phyloP scores from a whole-genome alignment of 768 basidiomycete species.

The Clavulina sp. region DNA sequence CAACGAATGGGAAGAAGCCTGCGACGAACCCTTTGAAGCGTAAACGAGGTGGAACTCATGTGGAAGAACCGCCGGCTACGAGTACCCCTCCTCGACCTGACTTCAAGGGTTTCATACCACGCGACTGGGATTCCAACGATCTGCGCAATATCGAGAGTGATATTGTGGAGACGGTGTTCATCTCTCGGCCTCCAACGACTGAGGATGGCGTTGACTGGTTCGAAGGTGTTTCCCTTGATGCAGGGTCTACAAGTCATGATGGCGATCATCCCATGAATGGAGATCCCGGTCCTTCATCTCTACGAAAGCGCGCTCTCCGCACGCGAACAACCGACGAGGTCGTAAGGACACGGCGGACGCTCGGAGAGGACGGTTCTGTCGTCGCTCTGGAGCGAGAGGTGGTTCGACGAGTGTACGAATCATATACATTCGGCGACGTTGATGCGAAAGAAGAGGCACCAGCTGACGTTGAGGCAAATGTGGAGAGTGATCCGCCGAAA shows the following conservation, averaged over 20 bases:
- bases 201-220: background rate
- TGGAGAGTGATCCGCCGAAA: background rate
- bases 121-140: conserved; percentile 6
- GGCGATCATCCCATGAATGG: too few species aligned
- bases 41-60: too few species aligned
- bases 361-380: background rate
- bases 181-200: background rate
- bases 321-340: background rate
- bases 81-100: background rate
- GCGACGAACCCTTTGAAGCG: too few species aligned
- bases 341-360: background rate
- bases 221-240: background rate
- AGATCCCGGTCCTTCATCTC: background rate
- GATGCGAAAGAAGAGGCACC: too few species aligned
- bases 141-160: background rate
- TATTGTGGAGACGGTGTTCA: background rate
- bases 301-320: background rate
- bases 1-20: too few species aligned
- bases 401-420: background rate
- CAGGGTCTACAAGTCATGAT: background rate
- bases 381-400: background rate
- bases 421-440: background rate
- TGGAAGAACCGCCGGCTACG: too few species aligned
- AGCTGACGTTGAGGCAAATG: background rate
- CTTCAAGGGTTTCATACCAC: conserved; percentile 8